phyloP scores from a whole-genome alignment of 345 rosid species.

The Fremontodendron californicum region DNA sequence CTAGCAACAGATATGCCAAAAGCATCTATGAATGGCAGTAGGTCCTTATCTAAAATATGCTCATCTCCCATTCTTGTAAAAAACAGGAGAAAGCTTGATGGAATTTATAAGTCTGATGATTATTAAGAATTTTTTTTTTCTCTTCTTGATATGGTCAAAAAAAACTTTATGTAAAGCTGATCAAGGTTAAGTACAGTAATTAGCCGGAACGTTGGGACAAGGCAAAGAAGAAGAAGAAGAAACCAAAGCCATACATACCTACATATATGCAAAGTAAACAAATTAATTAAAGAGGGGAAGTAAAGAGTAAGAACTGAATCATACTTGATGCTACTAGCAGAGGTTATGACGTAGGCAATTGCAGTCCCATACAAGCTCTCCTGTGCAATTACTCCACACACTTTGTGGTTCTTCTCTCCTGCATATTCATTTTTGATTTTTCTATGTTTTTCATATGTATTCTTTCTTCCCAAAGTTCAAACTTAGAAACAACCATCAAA shows the following conservation, averaged over 20 bases:
- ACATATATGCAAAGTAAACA: neutral
- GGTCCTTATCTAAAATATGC: no score
- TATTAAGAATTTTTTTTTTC: no score
- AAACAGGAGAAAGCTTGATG: no score
- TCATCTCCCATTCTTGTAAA: neutral
- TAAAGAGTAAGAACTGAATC: neutral
- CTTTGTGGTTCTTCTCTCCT: constrained; percentile 35
- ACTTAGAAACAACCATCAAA: neutral
- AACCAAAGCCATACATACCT: no score
- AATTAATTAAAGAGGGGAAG: neutral
- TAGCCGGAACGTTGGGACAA: no score
- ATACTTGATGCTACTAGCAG: constrained; percentile 51
- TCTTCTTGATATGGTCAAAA: no score
- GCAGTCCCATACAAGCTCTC: constrained; percentile 38
- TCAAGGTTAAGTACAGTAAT: no score
- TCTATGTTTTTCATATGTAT: neutral
- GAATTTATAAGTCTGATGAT: no score
- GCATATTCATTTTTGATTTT: neutral
- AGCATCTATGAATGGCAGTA: neutral
- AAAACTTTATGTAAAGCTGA: no score
- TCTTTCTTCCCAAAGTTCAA: neutral
- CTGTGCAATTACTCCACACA: constrained; percentile 31
- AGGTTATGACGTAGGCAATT: constrained; percentile 46
- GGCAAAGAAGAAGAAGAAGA: no score
- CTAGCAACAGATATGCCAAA: neutral